Evolutionary conservation across 2,329 filamentous ascomycete genomes (phyloP), one percentile per base, ranked within the genome.

Genomic region (Ophiostoma populinum): DNA sequence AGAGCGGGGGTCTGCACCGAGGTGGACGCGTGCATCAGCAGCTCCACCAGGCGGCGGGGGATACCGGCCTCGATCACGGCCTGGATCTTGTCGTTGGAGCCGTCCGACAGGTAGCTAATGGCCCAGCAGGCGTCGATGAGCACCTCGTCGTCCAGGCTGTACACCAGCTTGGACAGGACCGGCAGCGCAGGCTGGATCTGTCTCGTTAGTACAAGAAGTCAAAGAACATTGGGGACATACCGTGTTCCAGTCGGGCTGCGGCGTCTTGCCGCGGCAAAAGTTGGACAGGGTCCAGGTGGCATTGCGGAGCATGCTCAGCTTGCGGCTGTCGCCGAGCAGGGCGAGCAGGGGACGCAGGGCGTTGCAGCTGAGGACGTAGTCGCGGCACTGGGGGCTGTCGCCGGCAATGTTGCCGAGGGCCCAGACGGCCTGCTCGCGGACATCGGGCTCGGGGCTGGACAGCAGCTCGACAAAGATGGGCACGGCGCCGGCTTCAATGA

Each of bases 51-150:
- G 43, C 90, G 80, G 45, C 90, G 86, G 42, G 90, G 90, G 43
- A 98, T 98, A 46, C 90, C 87, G 29, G 87, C 90, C 62, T 98
- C 90, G 49, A 98, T 95, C 37, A 98, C 90, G 31, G 90, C 87
- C 61, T 98, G 90, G 45, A 98, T 98, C 67, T 98, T 98, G 53
- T 98, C 90, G 56, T 98, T 98, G 49, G 86, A 82, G 28, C 90
- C 90, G 57, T 98, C 90, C 3, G 90, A 95, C 15, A 98, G 74
- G 54, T 98, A 98, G 1, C 87, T 95, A 51, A 98, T 95, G 42
- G 90, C 90, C 90, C 90, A 98, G 75, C 90, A 98, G 40, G 90
- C 90, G 58, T 98, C 90, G 50, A 98, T 98, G 41, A 98, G 65
- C 40, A 98, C 90, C 57, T 98, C 90, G 47, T 98, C 90, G 53